These are phyloP conservation scores for Podospora comata DNA, from an alignment of 495 filamentous ascomycete species.

Conservation along the genomic window DNA sequence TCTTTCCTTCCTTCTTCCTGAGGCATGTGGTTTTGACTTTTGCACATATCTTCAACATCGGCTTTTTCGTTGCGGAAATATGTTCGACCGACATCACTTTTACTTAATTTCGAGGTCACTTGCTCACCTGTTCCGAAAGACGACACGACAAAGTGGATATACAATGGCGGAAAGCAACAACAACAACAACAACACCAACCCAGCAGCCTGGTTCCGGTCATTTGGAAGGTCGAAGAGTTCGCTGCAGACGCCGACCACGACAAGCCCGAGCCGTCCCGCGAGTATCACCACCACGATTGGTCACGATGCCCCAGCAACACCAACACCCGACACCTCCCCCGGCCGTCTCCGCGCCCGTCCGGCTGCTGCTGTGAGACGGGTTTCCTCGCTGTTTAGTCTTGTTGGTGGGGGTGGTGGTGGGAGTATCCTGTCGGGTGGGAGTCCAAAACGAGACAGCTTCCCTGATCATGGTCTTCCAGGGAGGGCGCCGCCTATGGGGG, in stretches of 20 bases:
- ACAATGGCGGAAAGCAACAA: not conserved
- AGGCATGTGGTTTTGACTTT: too few relatives aligned
- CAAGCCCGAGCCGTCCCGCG: too few relatives aligned
- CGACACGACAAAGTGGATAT: too few relatives aligned
- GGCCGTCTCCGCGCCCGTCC: not conserved
- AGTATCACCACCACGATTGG: not conserved
- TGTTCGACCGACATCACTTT: too few relatives aligned
- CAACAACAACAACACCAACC: not conserved
- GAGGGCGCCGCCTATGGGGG: not conserved
- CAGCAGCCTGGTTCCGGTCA: constrained; percentile 12
- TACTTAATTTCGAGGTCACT: too few relatives aligned
- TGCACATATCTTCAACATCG: too few relatives aligned
- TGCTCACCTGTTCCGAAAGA: too few relatives aligned
- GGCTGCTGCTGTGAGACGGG: not conserved
- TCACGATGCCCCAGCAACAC: not conserved
- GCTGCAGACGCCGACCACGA: not conserved
- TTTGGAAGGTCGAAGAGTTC: constrained; percentile 10
- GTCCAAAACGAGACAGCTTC: not conserved
- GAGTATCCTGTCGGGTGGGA: not conserved
- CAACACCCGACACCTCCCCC: not conserved
- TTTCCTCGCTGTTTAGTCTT: not conserved
- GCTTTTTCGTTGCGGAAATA: too few relatives aligned
- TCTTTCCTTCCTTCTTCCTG: too few relatives aligned
- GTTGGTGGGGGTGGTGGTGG: not conserved
- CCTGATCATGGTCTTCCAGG: not conserved